phyloP scores from a whole-genome alignment of 1,284 basidiomycete genomes.

The Peniophora sp. region DNA sequence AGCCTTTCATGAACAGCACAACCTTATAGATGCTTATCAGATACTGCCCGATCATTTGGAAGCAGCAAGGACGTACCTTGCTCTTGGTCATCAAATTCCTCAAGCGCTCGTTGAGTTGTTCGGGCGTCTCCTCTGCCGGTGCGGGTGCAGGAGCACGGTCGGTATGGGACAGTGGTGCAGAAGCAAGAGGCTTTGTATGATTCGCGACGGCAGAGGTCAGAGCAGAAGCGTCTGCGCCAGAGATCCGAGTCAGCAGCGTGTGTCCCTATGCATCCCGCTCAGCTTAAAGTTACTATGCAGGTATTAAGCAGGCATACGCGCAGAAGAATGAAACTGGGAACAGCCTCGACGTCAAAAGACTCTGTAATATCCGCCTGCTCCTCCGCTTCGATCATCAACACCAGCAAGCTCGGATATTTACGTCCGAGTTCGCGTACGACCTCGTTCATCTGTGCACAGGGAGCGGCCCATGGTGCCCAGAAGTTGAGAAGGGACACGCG shows the following conservation, averaged over 20 bases:
- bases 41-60: no score
- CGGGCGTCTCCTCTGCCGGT: conserved; percentile 46
- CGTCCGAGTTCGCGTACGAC: conserved; percentile 65
- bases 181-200: conserved; percentile 35
- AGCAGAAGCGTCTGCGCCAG: conserved; percentile 73
- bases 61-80: conserved; percentile 12
- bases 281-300: background rate
- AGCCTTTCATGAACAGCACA: conserved; percentile 98
- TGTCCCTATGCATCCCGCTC: conserved; percentile 60
- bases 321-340: conserved; percentile 83
- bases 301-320: conserved; percentile 39
- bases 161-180: conserved; percentile 32
- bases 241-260: conserved; percentile 74
- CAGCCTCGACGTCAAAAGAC: conserved; percentile 88
- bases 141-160: conserved; percentile 25
- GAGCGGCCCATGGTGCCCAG: conserved; percentile 90
- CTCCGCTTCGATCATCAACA: conserved; percentile 92
- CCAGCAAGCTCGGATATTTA: conserved; percentile 64
- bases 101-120: conserved; percentile 61
- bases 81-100: conserved; percentile 61
- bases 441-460: conserved; percentile 82
- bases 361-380: conserved; percentile 83
- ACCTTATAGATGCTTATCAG: no score
- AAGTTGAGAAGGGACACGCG: conserved; percentile 85
- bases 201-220: conserved; percentile 62